Conservation (phyloP, 768 basidiomycete species). For the Gymnopilus junonius region DNA sequence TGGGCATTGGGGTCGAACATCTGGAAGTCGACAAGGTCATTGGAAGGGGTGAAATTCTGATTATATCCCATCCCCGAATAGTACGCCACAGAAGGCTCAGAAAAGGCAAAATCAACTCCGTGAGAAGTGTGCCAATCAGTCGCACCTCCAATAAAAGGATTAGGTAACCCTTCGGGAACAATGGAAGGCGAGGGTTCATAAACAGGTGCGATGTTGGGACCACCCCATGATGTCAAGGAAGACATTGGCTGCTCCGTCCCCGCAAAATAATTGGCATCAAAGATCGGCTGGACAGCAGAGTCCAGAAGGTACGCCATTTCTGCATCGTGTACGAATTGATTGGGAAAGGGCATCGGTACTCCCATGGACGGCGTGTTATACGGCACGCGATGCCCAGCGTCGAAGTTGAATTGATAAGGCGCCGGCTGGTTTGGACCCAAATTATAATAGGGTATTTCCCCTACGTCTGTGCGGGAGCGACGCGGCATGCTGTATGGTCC, state of each 20-base stretch:
- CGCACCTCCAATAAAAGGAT: not conserved
- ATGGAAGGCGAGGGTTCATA: not conserved
- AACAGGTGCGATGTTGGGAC: not conserved
- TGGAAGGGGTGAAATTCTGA: not conserved
- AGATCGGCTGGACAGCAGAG: not conserved
- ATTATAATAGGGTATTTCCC: not conserved
- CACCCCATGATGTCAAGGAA: not conserved
- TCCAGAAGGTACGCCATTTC: not conserved
- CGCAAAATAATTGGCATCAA: not conserved
- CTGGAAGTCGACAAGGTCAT: not conserved
- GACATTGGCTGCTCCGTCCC: not conserved
- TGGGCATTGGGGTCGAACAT: not conserved
- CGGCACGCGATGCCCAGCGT: not conserved
- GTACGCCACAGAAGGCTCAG: not conserved
- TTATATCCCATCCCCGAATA: not conserved
- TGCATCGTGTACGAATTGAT: not conserved
- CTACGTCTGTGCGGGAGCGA: not conserved
- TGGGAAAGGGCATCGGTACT: not conserved
- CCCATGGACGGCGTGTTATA: not conserved
- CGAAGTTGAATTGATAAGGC: not conserved
- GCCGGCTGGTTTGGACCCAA: not conserved
- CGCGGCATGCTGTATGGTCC: not conserved
- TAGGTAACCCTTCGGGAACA: conserved; percentile 2
- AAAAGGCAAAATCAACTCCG: not conserved
- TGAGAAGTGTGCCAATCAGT: not conserved